Base-by-base conservation (phyloP, 331 rosid genomes). In the Prunus yedoensis region DNA sequence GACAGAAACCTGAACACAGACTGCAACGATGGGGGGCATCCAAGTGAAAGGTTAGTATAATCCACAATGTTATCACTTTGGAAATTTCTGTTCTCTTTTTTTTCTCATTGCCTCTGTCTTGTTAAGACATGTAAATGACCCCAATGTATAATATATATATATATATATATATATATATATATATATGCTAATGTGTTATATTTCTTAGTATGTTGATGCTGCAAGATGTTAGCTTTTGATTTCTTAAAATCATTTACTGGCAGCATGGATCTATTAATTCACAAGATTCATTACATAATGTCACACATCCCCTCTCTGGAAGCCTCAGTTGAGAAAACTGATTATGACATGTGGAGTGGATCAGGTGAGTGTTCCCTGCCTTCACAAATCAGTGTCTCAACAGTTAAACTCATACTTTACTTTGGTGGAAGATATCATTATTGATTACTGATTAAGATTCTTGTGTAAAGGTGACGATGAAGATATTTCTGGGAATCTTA, bases 301-400 rank as follows among this genome's bases (percentile, higher is more conserved):
- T 89, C 89, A 18, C 83, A 59, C 52, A 77, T 89, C 20, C 89
- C 92, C 9, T 70, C 83, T 68, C 64, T 82, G 79, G 88, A 85
- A 81, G 80, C 79, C 75, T 83, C 81, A 3, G 88, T 79, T 68
- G 83, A 83, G 58, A 83, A 74, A 62, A 84, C 87, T 58, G 86
- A 78, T 81, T 49, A 66, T 18, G 88, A 91, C 46, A 85, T 89
- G 91, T 95, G 97, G 97, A 78, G 84, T 78, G 79, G 63, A 76
- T 83, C 97, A 85, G 93, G 96, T 91, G 76, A 84, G 64, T 84
- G 49, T 78, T 57, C 35, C 20, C 65, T 77, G 61, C 54, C 11
- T 70, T 70, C 25, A 18, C 27, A 35, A 77, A 45, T 69, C 56
- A 15, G 46, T n/a, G 25, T 13, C 14, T 41, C 27, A 35, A n/a